Percentiles rank a stretch among this genome's conserved stretches.
Conservation (phyloP, 768 basidiomycete genomes). For the Termitomyces sp. region DNA sequence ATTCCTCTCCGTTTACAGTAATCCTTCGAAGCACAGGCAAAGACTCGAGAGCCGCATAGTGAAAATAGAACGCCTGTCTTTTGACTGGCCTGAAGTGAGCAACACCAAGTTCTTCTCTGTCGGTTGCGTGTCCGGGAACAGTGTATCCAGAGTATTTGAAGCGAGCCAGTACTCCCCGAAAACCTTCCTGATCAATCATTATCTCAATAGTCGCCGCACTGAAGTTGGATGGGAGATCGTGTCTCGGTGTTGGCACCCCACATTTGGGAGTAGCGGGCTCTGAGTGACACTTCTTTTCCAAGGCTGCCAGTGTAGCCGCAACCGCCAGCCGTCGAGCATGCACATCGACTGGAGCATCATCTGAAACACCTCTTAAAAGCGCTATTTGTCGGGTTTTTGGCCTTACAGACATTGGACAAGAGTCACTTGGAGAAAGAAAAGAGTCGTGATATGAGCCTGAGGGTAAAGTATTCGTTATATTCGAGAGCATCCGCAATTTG, state of each 20-base stretch:
- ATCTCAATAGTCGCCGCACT: constrained; percentile 47
- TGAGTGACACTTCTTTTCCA: constrained; percentile 15
- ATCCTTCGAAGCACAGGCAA: constrained; percentile 71
- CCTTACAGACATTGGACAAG: constrained; percentile 1
- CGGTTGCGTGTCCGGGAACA: constrained; percentile 28
- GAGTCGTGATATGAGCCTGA: neutral
- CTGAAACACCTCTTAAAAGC: neutral
- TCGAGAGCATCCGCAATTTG: neutral
- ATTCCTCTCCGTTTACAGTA: constrained; percentile 63
- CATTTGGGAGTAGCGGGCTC: constrained; percentile 15
- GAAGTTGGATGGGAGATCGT: neutral
- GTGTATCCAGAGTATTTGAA: constrained; percentile 59
- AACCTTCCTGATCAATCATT: constrained; percentile 84
- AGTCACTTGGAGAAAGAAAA: constrained; percentile 8
- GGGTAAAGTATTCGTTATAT: neutral
- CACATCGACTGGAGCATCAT: constrained; percentile 4
- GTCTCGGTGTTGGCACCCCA: neutral
- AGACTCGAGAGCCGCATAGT: constrained; percentile 65
- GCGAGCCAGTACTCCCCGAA: constrained; percentile 57
- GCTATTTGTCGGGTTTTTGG: neutral
- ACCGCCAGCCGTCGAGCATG: constrained; percentile 8
- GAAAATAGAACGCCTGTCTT: constrained; percentile 64
- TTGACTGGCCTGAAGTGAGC: constrained; percentile 65
- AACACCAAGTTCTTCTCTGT: constrained; percentile 41
- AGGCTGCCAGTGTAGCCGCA: constrained; percentile 12